Evolutionary conservation across 2,329 filamentous ascomycete genomes (phyloP).

Genomic region (Aspergillus puulaauensis): DNA sequence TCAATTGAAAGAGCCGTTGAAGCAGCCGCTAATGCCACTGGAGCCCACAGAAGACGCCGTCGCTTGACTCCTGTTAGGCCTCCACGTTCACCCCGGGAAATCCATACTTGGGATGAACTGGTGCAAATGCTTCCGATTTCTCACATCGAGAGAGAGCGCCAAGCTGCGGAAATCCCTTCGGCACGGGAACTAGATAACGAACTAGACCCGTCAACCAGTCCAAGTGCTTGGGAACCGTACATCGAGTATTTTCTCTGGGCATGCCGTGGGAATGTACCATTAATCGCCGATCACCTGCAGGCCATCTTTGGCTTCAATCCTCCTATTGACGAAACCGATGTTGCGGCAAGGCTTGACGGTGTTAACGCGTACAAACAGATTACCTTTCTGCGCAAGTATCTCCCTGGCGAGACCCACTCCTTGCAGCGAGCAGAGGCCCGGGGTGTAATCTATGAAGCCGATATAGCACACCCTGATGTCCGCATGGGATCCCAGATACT

Average conservation of each 20-base stretch:
- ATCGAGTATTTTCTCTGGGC: conserved; percentile 18
- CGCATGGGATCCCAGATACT: conserved; percentile 9
- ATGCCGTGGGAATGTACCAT: conserved; percentile 13
- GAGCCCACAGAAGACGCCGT: not conserved
- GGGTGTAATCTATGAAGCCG: conserved; percentile 12
- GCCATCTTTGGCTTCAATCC: conserved; percentile 14
- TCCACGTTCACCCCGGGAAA: not conserved
- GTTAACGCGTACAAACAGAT: conserved; percentile 13
- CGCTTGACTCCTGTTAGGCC: not conserved
- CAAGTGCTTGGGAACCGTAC: conserved; percentile 5
- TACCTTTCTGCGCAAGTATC: conserved; percentile 13
- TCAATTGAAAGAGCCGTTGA: not conserved
- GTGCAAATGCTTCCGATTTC: not conserved
- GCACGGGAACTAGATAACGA: conserved; percentile 9
- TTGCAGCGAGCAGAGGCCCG: conserved; percentile 16
- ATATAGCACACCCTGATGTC: conserved; percentile 11
- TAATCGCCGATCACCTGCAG: conserved; percentile 16
- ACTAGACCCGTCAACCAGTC: conserved; percentile 5
- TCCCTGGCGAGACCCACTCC: conserved; percentile 16
- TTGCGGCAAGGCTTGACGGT: conserved; percentile 13
- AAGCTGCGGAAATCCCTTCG: conserved; percentile 4
- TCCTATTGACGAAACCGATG: conserved; percentile 8
- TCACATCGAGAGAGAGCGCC: not conserved
- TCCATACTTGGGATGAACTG: not conserved
- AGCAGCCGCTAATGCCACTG: not conserved